These are phyloP conservation scores for Insectozyma bohioensis DNA, from an alignment of 1,139 yeast genomes.

Conservation along the genomic window DNA sequence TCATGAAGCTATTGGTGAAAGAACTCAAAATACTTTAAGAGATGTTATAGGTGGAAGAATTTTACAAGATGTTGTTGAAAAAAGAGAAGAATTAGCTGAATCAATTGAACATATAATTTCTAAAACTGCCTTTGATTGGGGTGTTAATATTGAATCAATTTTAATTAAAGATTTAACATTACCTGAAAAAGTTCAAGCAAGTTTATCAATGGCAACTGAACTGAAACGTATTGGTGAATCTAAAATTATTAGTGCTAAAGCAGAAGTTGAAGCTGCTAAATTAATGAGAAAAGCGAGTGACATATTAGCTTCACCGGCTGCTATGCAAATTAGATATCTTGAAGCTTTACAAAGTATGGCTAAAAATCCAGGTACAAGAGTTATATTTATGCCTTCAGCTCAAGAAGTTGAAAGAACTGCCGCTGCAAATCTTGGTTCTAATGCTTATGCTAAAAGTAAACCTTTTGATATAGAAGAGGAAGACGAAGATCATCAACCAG, in stretches of 20 bases:
- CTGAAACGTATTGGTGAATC: slow-evolving; percentile 77
- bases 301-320: slow-evolving; percentile 74
- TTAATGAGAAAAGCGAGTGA: slow-evolving; percentile 81
- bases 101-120: slow-evolving; percentile 63
- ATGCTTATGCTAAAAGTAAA: slow-evolving; percentile 14
- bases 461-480: slow-evolving; percentile 21
- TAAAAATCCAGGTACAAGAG: slow-evolving; percentile 58
- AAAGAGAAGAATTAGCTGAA: slow-evolving; percentile 71
- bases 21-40: slow-evolving; percentile 74
- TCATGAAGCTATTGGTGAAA: slow-evolving; percentile 59
- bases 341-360: slow-evolving; percentile 84
- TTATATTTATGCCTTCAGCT: slow-evolving; percentile 69
- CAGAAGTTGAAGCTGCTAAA: slow-evolving; percentile 76
- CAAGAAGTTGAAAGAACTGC: slow-evolving; percentile 43
- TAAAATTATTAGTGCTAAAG: slow-evolving; percentile 72
- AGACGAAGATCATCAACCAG: slow-evolving; percentile 14
- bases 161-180: slow-evolving; percentile 67
- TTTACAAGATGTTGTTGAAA: slow-evolving; percentile 73
- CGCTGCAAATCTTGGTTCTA: slow-evolving; percentile 18
- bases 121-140: slow-evolving; percentile 70
- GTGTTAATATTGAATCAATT: slow-evolving; percentile 67
- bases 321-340: slow-evolving; percentile 77
- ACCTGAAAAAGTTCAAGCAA: slow-evolving; percentile 56
- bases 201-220: slow-evolving; percentile 75
- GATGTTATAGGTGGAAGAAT: slow-evolving; percentile 70